A percentile compares a stretch with the other conserved stretches of the same genome.
These are phyloP conservation scores for Gynochthodes officinalis DNA, from an alignment of 257 asterid genomes.

Conservation along the genomic window DNA sequence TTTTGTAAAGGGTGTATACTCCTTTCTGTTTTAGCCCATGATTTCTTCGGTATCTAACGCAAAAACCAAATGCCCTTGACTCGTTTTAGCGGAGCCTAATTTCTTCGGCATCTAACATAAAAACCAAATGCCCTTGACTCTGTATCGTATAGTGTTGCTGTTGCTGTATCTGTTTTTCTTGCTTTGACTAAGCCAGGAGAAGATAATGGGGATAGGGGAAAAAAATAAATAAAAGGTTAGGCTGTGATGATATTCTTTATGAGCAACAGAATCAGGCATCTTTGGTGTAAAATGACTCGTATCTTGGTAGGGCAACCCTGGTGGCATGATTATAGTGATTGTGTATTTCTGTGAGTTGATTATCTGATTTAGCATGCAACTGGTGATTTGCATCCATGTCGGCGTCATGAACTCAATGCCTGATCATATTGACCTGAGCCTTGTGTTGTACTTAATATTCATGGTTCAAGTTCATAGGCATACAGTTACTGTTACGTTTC, in stretches of 20 bases:
- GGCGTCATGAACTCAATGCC: conserved; percentile 16
- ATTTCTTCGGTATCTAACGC: neutral
- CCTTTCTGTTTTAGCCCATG: conserved; percentile 7
- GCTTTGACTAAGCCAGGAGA: neutral
- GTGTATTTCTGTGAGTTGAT: neutral
- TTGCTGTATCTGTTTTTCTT: neutral
- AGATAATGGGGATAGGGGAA: no score
- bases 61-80: conserved; percentile 2
- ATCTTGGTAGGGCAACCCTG: conserved; percentile 49
- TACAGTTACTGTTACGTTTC: neutral
- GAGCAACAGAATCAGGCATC: conserved; percentile 12
- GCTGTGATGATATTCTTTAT: conserved; percentile 8
- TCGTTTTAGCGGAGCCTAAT: conserved; percentile 3
- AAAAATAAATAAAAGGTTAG: neutral
- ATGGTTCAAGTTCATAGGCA: neutral
- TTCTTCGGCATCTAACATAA: neutral
- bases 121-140: conserved; percentile 1
- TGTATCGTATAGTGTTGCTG: neutral
- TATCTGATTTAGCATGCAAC: conserved; percentile 5
- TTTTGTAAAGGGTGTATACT: conserved; percentile 4
- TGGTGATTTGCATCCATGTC: conserved; percentile 33
- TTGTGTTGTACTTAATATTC: neutral
- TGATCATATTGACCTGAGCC: conserved; percentile 26
- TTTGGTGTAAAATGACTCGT: conserved; percentile 24
- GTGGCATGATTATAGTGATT: conserved; percentile 6